A percentile compares a stretch with the other conserved stretches of the same genome.
Conservation (phyloP, 257 asterid genomes). For the Echium plantagineum region DNA sequence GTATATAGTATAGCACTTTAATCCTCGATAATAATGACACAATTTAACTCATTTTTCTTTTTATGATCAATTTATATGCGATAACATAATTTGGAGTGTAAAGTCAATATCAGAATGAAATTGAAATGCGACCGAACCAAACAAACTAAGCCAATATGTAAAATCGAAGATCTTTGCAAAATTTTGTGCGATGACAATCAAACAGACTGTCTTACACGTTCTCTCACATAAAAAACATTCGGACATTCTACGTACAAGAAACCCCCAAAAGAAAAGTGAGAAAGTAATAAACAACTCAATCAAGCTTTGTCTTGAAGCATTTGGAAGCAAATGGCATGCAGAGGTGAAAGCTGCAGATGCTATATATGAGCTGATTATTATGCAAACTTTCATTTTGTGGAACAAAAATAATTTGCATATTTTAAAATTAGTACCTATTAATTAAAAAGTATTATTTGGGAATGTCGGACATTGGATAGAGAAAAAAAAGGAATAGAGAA, state of each 20-base stretch:
- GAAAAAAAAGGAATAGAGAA: slow-evolving; percentile 1
- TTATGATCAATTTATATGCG: no score
- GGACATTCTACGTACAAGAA: slow-evolving; percentile 24
- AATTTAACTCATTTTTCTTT: no score
- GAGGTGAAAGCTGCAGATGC: slow-evolving; percentile 23
- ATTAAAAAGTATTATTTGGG: neutral
- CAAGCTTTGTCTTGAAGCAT: slow-evolving; percentile 21
- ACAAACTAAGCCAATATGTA: slow-evolving; percentile 7
- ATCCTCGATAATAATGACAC: no score
- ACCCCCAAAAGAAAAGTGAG: neutral
- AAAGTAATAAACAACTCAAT: slow-evolving; percentile 7
- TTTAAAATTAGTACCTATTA: no score
- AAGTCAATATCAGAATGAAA: no score
- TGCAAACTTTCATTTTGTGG: neutral
- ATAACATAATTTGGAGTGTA: no score
- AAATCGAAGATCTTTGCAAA: neutral
- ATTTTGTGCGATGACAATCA: slow-evolving; percentile 1
- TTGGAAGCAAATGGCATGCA: slow-evolving; percentile 34
- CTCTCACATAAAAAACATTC: slow-evolving; percentile 22
- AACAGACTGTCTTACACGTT: slow-evolving; percentile 35
- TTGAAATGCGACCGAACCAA: no score
- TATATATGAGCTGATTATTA: neutral
- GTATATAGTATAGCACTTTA: no score
- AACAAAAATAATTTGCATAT: no score
- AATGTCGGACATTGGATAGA: slow-evolving; percentile 2